A percentile compares a stretch with the other conserved stretches of the same genome.
Evolutionary conservation across 2,329 filamentous ascomycete genomes (phyloP).

Genomic region (Ophiocordyceps sinensis): DNA sequence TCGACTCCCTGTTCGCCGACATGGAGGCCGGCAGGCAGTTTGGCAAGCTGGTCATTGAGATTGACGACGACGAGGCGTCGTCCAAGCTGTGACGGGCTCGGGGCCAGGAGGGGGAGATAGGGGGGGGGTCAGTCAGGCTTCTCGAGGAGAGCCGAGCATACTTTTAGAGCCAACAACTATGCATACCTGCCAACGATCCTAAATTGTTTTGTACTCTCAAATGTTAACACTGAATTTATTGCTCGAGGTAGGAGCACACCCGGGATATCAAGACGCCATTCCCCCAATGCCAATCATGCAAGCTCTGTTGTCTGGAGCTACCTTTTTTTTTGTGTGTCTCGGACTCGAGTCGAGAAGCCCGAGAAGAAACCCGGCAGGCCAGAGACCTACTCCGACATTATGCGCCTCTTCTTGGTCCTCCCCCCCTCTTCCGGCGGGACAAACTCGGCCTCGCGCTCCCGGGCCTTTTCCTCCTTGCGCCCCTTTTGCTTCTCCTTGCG

Average conservation of each 20-base stretch:
- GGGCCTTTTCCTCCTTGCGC: constrained; percentile 79
- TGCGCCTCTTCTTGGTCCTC: constrained; percentile 49
- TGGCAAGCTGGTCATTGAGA: constrained; percentile 77
- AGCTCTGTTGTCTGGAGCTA: not conserved
- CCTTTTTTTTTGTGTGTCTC: too few relatives aligned
- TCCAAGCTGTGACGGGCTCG: constrained; percentile 23
- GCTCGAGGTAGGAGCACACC: constrained; percentile 4
- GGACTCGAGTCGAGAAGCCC: not conserved
- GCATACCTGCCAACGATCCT: too few relatives aligned
- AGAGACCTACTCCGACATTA: constrained; percentile 26
- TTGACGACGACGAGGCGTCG: constrained; percentile 24
- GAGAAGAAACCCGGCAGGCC: not conserved
- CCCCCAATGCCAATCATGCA: not conserved
- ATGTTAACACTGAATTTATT: not conserved
- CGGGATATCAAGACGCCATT: constrained; percentile 5
- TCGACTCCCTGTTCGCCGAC: constrained; percentile 72
- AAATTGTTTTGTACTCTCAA: not conserved
- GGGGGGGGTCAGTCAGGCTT: not conserved
- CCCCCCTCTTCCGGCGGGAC: constrained; percentile 68
- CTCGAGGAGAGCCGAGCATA: not conserved
- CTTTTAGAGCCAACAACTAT: too few relatives aligned
- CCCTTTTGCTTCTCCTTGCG: constrained; percentile 71
- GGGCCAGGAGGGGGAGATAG: not conserved
- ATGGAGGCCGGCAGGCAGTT: constrained; percentile 81
- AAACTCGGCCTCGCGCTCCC: constrained; percentile 74